These are phyloP conservation scores for Flaveria trinervia DNA, from an alignment of 129 eudicot genomes.

Conservation along the genomic window DNA sequence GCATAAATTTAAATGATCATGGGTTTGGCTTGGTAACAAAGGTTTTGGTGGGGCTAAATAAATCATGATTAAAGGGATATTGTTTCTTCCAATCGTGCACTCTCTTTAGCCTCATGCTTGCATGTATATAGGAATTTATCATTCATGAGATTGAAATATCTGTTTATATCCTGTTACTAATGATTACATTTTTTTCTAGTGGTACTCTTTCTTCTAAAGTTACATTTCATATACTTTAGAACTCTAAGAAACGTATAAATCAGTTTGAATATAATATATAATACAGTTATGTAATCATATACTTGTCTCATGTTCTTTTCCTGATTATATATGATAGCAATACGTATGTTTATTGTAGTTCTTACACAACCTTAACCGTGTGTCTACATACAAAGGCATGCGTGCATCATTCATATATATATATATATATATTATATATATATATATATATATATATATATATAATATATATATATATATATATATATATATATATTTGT, in stretches of 20 bases:
- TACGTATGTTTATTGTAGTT: not conserved
- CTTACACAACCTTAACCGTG: not conserved
- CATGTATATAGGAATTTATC: not conserved
- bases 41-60: conserved; percentile 29
- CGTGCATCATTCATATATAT: not conserved
- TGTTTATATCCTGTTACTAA: not conserved
- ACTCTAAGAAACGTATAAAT: not conserved
- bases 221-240: not conserved
- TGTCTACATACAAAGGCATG: not conserved
- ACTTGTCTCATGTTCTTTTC: not conserved
- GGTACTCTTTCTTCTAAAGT: not conserved
- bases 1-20: conserved; percentile 5
- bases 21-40: conserved; percentile 35
- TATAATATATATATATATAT: too few species aligned
- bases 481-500: not conserved
- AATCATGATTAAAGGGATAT: conserved; percentile 28
- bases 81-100: conserved; percentile 28
- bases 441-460: too few species aligned
- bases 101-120: conserved; percentile 40
- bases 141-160: conserved; percentile 18
- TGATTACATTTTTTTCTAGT: conserved; percentile 5
- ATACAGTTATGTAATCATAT: not conserved
- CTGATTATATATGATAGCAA: not conserved
- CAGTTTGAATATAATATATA: not conserved
- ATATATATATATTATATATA: too few species aligned